Evolutionary conservation across 176 grass and related monocot genomes (phyloP).

Genomic region (Cocos nucifera): DNA sequence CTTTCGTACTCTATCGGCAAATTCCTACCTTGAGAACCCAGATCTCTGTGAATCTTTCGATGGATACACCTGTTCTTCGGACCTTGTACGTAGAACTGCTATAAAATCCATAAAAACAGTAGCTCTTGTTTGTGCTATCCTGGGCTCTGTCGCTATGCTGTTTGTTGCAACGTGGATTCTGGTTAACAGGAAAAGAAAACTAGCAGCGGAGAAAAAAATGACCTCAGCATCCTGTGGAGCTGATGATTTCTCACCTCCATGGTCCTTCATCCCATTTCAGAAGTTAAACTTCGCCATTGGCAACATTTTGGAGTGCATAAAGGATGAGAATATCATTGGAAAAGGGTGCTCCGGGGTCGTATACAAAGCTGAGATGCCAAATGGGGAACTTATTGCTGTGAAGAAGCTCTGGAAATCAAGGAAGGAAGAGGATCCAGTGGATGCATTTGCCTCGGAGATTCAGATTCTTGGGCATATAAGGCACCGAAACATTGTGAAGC

Average conservation of each 20-base stretch:
- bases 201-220: constrained; percentile 24
- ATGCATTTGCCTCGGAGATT: constrained; percentile 67
- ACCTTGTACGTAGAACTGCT: constrained; percentile 48
- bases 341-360: constrained; percentile 88
- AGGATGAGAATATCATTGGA: constrained; percentile 87
- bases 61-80: constrained; percentile 59
- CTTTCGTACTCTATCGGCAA: constrained; percentile 59
- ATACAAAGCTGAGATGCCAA: constrained; percentile 91
- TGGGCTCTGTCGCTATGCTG: constrained; percentile 41
- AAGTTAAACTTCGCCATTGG: constrained; percentile 73
- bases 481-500: constrained; percentile 95
- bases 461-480: constrained; percentile 93
- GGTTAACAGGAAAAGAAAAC: constrained; percentile 45
- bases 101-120: constrained; percentile 50
- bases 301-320: constrained; percentile 67
- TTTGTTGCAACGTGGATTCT: constrained; percentile 56
- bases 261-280: constrained; percentile 81
- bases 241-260: constrained; percentile 87
- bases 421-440: constrained; percentile 52
- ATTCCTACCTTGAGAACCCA: constrained; percentile 55
- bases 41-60: constrained; percentile 71
- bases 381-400: constrained; percentile 70
- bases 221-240: constrained; percentile 26
- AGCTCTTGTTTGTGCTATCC: constrained; percentile 47
- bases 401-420: constrained; percentile 90